Base-by-base conservation (phyloP, 73 alveolate species). In the Symbiodinium natans region DNA sequence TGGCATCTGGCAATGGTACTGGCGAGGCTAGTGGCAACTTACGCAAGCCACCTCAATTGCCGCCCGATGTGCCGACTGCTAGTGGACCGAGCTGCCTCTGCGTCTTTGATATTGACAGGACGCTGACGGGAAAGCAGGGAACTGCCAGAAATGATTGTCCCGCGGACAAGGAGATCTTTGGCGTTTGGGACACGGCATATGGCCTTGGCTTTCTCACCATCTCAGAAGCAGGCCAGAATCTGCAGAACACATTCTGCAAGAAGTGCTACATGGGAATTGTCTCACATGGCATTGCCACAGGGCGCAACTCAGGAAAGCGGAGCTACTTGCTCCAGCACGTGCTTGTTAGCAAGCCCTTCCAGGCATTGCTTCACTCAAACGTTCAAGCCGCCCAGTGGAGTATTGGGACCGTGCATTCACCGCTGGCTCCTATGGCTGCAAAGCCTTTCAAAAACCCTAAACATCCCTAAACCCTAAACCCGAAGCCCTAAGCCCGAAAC, bases 131-230 rank as follows among this genome's bases (percentile, higher is more conserved):
- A 13, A 59, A 59, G 77, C 77, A 59, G 77, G 39, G 83, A 5
- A 31, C 56, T 75, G 63, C 38, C 25, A 27, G 40, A 82, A 54
- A n/a, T 46, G 38, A 43, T 17, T 86, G 93, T 52, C 93, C 93
- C 56, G 93, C 56, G 31, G 56, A 86, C 39, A n/a, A 86, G 38
- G 93, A 34, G 29, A 77, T 86, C 82, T 83, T 33, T 19, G 93
- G 93, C n/a, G 31, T 86, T 46, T 86, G 93, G 93, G 93, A 86
- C 27, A 21, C 93, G 5, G 93, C 93, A 75, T 86, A 86, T 27
- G 83, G 83, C 23, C 83, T 82, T 33, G 93, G 93, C 38, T 36
- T 40, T 82, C 43, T 86, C 56, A 86, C 93, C 41, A 86, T 86
- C 83, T 86, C 93, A 3, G 83, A 86, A 13, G 83, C 83, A 19